Evolutionary conservation across 768 basidiomycete genomes (phyloP).

Genomic region (Suillus subluteus): DNA sequence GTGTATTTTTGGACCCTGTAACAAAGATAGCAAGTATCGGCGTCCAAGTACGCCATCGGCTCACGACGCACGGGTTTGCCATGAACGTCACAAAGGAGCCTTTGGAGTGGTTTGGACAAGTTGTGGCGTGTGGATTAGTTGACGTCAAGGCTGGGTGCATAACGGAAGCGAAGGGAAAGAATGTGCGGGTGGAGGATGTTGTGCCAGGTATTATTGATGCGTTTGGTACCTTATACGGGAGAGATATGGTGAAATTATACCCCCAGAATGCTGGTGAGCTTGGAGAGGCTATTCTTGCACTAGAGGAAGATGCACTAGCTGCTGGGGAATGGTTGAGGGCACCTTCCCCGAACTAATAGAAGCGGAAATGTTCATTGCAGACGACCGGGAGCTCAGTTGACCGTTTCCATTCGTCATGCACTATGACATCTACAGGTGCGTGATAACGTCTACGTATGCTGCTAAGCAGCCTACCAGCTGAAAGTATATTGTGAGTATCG

Average conservation of each 20-base stretch:
- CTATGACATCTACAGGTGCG: background rate
- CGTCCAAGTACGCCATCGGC: constrained; percentile 91
- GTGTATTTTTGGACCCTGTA: constrained; percentile 79
- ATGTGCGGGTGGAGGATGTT: constrained; percentile 51
- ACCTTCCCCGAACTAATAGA: constrained; percentile 16
- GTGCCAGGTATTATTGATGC: constrained; percentile 51
- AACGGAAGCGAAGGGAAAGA: constrained; percentile 44
- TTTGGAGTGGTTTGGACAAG: constrained; percentile 79
- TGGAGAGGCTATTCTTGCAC: constrained; percentile 46
- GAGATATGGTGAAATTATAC: constrained; percentile 51
- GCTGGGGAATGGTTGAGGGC: constrained; percentile 45
- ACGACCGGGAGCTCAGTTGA: background rate
- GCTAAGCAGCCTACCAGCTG: background rate
- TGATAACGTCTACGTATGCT: background rate
- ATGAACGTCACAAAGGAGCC: constrained; percentile 88
- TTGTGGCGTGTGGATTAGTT: constrained; percentile 89
- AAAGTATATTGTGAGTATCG: background rate
- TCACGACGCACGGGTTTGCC: constrained; percentile 95
- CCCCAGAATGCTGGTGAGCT: constrained; percentile 48
- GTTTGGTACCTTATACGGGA: constrained; percentile 52
- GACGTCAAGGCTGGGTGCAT: constrained; percentile 82
- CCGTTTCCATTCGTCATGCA: background rate
- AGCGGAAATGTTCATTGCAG: background rate
- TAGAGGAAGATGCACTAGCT: constrained; percentile 49
- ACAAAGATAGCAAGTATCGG: constrained; percentile 96